Evolutionary conservation across 1,284 basidiomycete species (phyloP), one percentile per base, ranked within the genome.

Genomic region (Ceratobasidium sp.): DNA sequence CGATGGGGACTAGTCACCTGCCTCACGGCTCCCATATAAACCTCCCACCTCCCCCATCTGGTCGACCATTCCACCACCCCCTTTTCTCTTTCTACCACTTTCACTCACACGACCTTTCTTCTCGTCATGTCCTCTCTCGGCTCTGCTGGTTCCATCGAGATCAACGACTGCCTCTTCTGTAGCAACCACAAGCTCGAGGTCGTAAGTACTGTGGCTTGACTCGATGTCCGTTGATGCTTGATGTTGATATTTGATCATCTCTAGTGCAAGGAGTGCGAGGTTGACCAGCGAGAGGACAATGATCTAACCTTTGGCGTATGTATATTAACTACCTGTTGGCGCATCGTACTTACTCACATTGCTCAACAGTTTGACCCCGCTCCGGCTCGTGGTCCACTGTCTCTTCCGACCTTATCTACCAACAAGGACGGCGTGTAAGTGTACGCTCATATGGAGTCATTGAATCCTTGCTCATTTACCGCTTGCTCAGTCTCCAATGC

Each of bases 141-240:
- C 60, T 78, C 78, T 22, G 75, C 73, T 62, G 69, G 73, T 19
- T 73, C 75, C 17, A 80, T 84, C 79, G 83, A 84, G 77, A 79
- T 84, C 79, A 83, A 83, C 80, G 83, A 84, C 77, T 81, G 81
- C 44, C 79, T 83, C 77, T 84, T 84, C 80, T 84, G 83, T 78
- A 81, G 53, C 19, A 69, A 83, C 76, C 83, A 84, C 76, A 81
- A 80, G 47, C 81, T 83, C 64, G 83, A 84, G 79, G 81, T 84
- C 57, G 74, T 75, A 45, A 5, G 74, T 75, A 9, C 2, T 0
- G 36, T 48, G n/a, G 36, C 22, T 53, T 53, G 8, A 14, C 17
- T 9, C 7, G 14, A 9, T 19, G 41, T 27, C 1, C 15, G 4
- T 47, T 27, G 31, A 24, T 33, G 36, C 19, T 47, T 27, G 31